Evolutionary conservation across 352 stramenopile species (phyloP).

Genomic region (Peronospora belbahrii): DNA sequence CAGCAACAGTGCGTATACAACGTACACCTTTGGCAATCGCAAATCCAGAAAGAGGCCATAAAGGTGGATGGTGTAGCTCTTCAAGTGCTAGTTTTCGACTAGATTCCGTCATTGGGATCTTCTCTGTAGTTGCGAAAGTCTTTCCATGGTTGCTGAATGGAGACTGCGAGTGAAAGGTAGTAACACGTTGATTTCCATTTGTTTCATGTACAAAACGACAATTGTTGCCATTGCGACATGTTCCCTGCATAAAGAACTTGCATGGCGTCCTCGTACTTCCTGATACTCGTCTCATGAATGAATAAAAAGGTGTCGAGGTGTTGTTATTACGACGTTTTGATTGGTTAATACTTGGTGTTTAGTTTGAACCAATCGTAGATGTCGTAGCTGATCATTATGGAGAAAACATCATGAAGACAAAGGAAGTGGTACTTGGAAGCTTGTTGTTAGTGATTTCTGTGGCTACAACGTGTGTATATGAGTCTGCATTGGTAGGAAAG

Average conservation of each 20-base stretch:
- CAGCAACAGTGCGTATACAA: too few relatives aligned
- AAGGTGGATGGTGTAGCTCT: slow-evolving; percentile 41
- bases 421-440: slow-evolving; percentile 38
- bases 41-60: slow-evolving; percentile 64
- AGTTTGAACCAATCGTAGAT: slow-evolving; percentile 1
- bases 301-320: neutral
- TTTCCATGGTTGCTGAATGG: slow-evolving; percentile 14
- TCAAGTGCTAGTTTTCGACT: slow-evolving; percentile 43
- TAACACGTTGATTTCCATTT: too few relatives aligned
- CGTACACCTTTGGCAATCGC: slow-evolving; percentile 52
- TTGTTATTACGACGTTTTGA: neutral
- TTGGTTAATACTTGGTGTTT: neutral
- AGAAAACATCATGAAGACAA: too few relatives aligned
- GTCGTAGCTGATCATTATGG: too few relatives aligned
- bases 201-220: slow-evolving; percentile 59
- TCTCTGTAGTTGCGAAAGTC: slow-evolving; percentile 2
- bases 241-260: slow-evolving; percentile 67
- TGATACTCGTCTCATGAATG: slow-evolving; percentile 16
- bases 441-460: slow-evolving; percentile 43
- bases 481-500: slow-evolving; percentile 43
- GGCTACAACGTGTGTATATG: slow-evolving; percentile 43
- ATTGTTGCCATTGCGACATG: slow-evolving; percentile 56
- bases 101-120: slow-evolving; percentile 36
- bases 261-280: slow-evolving; percentile 29
- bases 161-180: slow-evolving; percentile 11